A percentile compares a stretch with the other conserved stretches of the same genome.
Evolutionary conservation across 345 rosid genomes (phyloP).

Genomic region (Limnanthes douglasii): DNA sequence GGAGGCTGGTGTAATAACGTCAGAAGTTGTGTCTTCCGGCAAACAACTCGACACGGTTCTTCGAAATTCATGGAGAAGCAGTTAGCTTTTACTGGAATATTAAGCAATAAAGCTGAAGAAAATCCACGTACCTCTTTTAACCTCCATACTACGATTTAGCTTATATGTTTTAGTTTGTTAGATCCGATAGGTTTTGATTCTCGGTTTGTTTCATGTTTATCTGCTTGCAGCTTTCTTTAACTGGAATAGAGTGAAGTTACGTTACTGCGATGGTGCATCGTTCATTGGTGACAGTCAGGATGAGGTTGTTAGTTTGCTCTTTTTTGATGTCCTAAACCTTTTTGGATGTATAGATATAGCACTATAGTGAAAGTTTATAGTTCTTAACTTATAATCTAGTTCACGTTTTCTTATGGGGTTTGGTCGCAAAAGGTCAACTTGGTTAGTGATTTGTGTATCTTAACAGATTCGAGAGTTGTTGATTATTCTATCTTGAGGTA

Average conservation of each 20-base stretch:
- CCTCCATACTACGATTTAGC: conserved; percentile 1
- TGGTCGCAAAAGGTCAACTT: no score
- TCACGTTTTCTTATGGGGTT: not conserved
- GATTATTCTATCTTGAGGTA: no score
- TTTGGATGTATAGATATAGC: no score
- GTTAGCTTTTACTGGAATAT: conserved; percentile 51
- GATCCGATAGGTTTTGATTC: not conserved
- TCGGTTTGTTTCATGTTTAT: not conserved
- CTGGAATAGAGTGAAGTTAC: conserved; percentile 83
- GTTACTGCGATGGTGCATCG: conserved; percentile 99
- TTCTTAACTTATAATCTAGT: not conserved
- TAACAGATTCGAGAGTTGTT: no score
- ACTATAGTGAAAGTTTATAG: no score
- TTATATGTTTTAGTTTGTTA: no score
- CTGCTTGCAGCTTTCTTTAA: conserved; percentile 65
- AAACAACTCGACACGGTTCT: conserved; percentile 69
- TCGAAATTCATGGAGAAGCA: conserved; percentile 63
- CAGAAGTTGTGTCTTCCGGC: conserved; percentile 49
- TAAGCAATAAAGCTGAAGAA: conserved; percentile 66
- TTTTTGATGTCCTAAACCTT: not conserved
- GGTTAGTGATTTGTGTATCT: no score
- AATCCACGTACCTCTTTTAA: conserved; percentile 46
- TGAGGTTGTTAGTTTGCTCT: conserved; percentile 32
- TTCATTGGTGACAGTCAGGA: conserved; percentile 60
- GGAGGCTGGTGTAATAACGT: conserved; percentile 80